Evolutionary conservation across 805 yeast genomes (phyloP), one percentile per base, ranked within the genome.

Genomic region (Candida palmyrensis): DNA sequence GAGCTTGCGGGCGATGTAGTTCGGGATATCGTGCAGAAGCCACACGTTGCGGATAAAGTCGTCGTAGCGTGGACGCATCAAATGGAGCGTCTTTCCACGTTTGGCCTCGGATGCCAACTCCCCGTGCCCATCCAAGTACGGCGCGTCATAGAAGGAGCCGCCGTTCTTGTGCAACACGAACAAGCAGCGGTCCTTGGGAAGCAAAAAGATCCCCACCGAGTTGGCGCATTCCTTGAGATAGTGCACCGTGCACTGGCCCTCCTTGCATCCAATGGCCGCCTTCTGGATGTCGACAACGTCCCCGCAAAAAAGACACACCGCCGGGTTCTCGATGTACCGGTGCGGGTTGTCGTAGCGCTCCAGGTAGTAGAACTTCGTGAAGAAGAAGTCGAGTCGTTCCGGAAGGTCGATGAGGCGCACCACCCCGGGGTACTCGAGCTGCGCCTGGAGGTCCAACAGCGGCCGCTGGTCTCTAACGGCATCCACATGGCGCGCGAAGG

Each of bases 241-340:
- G 53, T 90, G 97, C 29, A 74, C 68, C 12, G 81, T 82, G 51
- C 97, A 90, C 41, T 87, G 86, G 0, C 97, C 97, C 13, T 62
- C 56, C 3, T 57, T 55, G 27, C 67, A 70, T 0, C 78, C 79
- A 32, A 72, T 66, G 12, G 77, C 72, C 25, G 64, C 55, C 40
- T 62, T 75, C 47, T 89, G 96, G n/a, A 79, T 59, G 40, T 79
- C 78, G 15, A 85, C 67, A 6, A 79, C 66, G 8, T 62, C 58
- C 1, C 88, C 92, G 58, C 98, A 92, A 40, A 80, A 81, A 35
- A 90, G 58, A 49, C 98, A 90, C 7, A 90, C 63, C 0, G 95
- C 96, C 0, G 95, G 92, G 42, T 89, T 95, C 29, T 68, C 69
- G 19, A 64, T 67, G 1, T 44, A 36, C 37, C 47, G 45, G 45